Base-by-base conservation (phyloP, 2,329 filamentous ascomycete species). In the Fusarium aywerte region DNA sequence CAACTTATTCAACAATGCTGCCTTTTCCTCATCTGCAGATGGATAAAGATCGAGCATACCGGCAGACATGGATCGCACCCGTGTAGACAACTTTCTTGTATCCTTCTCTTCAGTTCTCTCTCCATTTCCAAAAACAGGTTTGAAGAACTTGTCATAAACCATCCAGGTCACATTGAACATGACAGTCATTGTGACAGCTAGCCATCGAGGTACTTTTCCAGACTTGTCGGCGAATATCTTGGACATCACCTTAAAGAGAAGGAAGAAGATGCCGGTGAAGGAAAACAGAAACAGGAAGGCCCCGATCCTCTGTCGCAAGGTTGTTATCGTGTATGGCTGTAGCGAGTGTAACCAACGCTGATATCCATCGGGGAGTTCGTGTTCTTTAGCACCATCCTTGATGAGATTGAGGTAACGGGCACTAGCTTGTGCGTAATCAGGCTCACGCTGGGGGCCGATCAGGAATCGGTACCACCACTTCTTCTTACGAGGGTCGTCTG, bases 341-440 rank as follows among this genome's bases (percentile, higher is more conserved):
- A 97, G 83, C 15, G 84, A 80, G 9, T 84, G 80, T 5, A 99
- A 83, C 76, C 94, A 97, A 3, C 81, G 80, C 70, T 89, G 89
- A 75, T 97, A 99, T 54, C 91, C 89, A 7, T 84, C 78, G 0
- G 96, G 96, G 1, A 99, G 83, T n/a, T 84, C 82, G 75, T 96
- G 91, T 76, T 98, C 93, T 3, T 81, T 80, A 0, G 92, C 94
- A 16, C 96, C 96, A 67, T 90, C 87, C 15, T 85, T 87, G 70
- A 99, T 87, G 49, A 97, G 84, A 62, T 90, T 89, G 23, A 97
- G 81, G 76, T 99, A 98, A 13, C 96, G 89, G 40, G 87, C 83
- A 3, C 92, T 97, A 0, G 96, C 86, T 78, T 97, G 92, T 0
- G 93, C 91, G 73, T 95, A 93, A 58, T 84, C 84, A 2, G 88